Conservation (phyloP, 2,329 filamentous ascomycete species). For the Monilinia vaccinii-corymbosi region DNA sequence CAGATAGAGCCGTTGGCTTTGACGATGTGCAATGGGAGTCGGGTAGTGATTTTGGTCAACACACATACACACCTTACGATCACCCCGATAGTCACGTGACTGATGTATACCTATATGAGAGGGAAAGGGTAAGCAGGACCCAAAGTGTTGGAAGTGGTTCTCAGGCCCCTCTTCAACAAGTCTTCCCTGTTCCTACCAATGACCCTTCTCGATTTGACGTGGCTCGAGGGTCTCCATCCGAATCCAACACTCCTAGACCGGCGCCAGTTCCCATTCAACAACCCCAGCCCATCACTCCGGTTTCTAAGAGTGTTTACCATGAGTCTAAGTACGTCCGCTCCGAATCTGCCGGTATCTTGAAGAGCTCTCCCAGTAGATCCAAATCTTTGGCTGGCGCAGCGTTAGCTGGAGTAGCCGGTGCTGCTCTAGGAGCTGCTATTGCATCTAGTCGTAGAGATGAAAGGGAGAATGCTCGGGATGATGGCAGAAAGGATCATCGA, state of each 20-base stretch:
- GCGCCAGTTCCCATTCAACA: conserved; percentile 68
- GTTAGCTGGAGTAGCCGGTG: conserved; percentile 40
- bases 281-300: conserved; percentile 68
- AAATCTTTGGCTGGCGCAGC: conserved; percentile 37
- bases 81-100: neutral
- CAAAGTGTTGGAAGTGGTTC: conserved; percentile 33
- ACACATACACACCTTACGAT: neutral
- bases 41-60: conserved; percentile 25
- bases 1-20: conserved; percentile 46
- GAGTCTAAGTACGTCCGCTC: conserved; percentile 35
- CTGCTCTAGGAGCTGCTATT: conserved; percentile 40
- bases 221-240: conserved; percentile 40
- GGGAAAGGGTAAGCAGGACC: conserved; percentile 15
- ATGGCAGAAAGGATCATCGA: conserved; percentile 11
- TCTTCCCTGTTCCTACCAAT: conserved; percentile 57
- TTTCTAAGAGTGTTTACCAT: conserved; percentile 57
- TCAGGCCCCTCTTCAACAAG: conserved; percentile 44
- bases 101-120: neutral
- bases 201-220: conserved; percentile 57
- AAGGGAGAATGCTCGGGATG: conserved; percentile 20
- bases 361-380: conserved; percentile 29
- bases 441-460: conserved; percentile 31
- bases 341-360: conserved; percentile 21
- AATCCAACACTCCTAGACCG: conserved; percentile 39
- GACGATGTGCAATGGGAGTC: conserved; percentile 32